Evolutionary conservation across 2,329 filamentous ascomycete genomes (phyloP), one percentile per base, ranked within the genome.

Genomic region (Pseudogymnoascus pannorum): DNA sequence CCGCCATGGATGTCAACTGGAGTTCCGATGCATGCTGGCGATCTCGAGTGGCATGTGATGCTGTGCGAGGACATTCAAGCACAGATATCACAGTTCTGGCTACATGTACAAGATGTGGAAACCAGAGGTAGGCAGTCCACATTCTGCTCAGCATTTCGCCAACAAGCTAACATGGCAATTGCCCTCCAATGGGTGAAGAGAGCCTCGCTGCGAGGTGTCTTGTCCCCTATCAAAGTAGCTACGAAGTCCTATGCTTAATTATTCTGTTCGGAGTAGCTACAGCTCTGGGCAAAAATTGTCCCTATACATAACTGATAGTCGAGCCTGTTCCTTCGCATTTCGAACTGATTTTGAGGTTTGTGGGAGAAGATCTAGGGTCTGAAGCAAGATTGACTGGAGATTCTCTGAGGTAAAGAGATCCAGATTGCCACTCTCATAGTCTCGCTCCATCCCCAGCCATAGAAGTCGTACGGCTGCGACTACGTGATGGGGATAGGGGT

Each of bases 401-500:
- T 67, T 60, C 16, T 63, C 62, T 57, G 68, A 68, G 14, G 67
- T 63, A n/a, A 64, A 64, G 20, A 66, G 57, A 26, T 67, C 68
- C 36, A 73, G 65, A 31, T 65, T 65, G 22, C 68, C 65, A 54
- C 65, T 63, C 14, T 61, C 61, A 51, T 64, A 67, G 36, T 71
- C 66, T 40, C 68, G 66, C 58, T 67, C 66, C 35, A 73, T 64
- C 1, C 64, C 69, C 40, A 69, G 71, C 44, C 66, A 64, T 31
- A 73, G 61, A 3, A 72, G 64, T 54, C 68, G 69, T n/a, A 71
- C 66, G 5, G 60, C 68, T 3, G 69, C 70, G 51, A 72, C 68
- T 7, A 72, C 62, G 40, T 72, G 68, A 57, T 72, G 69, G 12
- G 69, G 71, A 60, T 72, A 72, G 12, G 70, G 71, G 36, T 73